Percentiles rank a stretch among this genome's conserved stretches.
These are phyloP conservation scores for Yamadazyma tumulicola DNA, from an alignment of 805 yeast genomes.

Conservation along the genomic window DNA sequence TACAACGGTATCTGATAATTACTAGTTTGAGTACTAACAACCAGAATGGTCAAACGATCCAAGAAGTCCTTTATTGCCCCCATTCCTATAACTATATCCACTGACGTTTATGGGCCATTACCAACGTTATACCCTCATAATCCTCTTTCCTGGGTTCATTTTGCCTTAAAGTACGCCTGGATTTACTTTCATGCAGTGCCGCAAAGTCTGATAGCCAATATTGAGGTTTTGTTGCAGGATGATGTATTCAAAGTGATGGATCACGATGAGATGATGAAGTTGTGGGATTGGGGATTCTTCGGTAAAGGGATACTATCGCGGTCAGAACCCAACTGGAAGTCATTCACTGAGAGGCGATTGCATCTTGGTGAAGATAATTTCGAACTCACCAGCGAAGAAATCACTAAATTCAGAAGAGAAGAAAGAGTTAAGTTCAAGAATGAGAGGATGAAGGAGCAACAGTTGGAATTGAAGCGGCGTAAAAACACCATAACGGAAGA, in stretches of 20 bases:
- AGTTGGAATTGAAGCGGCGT: constrained; percentile 48
- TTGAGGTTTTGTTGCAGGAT: constrained; percentile 23
- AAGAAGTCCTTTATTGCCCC: constrained; percentile 43
- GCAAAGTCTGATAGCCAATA: constrained; percentile 15
- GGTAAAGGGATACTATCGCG: constrained; percentile 90
- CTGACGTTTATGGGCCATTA: constrained; percentile 35
- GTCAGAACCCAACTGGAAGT: constrained; percentile 88
- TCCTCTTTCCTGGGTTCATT: constrained; percentile 61
- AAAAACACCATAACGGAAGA: constrained; percentile 21
- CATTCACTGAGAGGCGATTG: constrained; percentile 57
- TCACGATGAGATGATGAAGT: constrained; percentile 43
- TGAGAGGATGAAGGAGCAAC: constrained; percentile 50
- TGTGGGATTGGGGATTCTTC: constrained; percentile 88
- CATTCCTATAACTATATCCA: constrained; percentile 50
- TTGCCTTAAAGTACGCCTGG: constrained; percentile 31
- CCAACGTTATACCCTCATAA: constrained; percentile 61
- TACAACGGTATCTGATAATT: constrained; percentile 92
- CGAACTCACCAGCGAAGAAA: constrained; percentile 50
- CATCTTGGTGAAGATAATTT: constrained; percentile 25
- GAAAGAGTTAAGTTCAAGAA: constrained; percentile 71
- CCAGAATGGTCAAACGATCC: constrained; percentile 11
- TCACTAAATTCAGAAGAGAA: constrained; percentile 68
- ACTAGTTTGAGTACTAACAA: constrained; percentile 10
- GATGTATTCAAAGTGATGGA: constrained; percentile 40
- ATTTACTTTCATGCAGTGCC: constrained; percentile 23